Evolutionary conservation across 768 basidiomycete genomes (phyloP).

Genomic region (Tricholomella constricta): DNA sequence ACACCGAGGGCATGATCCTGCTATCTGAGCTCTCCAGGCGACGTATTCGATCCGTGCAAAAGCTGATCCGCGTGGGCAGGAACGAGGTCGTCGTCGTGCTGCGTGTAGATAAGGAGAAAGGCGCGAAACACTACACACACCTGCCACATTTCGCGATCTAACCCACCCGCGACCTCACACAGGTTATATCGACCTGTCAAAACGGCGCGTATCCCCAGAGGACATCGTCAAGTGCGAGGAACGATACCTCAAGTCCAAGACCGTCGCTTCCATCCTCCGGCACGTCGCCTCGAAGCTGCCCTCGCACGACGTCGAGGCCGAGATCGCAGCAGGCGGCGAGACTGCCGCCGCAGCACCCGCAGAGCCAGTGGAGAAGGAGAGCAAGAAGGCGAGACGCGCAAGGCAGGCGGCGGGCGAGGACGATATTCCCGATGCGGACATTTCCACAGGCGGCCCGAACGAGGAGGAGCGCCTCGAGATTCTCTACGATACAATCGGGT

Average conservation of each 20-base stretch:
- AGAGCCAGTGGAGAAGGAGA: conserved; percentile 47
- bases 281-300: conserved; percentile 87
- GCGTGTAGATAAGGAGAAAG: conserved; percentile 98
- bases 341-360: conserved; percentile 19
- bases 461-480: conserved; percentile 83
- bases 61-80: conserved; percentile 94
- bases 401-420: conserved; percentile 50
- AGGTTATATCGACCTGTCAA: conserved; percentile 99
- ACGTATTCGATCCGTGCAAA: conserved; percentile 96
- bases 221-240: conserved; percentile 99
- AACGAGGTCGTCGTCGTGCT: conserved; percentile 99
- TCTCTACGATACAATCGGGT: conserved; percentile 88
- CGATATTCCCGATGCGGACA: conserved; percentile 41
- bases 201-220: conserved; percentile 96
- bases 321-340: conserved; percentile 29
- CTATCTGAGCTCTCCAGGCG: conserved; percentile 97
- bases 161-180: background rate
- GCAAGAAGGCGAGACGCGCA: conserved; percentile 48
- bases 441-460: conserved; percentile 43
- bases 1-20: conserved; percentile 99
- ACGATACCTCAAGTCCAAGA: conserved; percentile 96
- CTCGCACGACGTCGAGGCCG: conserved; percentile 38
- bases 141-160: background rate
- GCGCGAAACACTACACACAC: conserved; percentile 55
- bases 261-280: conserved; percentile 90